Base-by-base conservation (phyloP, 1,284 basidiomycete species). In the Cutaneotrichosporon sp. region DNA sequence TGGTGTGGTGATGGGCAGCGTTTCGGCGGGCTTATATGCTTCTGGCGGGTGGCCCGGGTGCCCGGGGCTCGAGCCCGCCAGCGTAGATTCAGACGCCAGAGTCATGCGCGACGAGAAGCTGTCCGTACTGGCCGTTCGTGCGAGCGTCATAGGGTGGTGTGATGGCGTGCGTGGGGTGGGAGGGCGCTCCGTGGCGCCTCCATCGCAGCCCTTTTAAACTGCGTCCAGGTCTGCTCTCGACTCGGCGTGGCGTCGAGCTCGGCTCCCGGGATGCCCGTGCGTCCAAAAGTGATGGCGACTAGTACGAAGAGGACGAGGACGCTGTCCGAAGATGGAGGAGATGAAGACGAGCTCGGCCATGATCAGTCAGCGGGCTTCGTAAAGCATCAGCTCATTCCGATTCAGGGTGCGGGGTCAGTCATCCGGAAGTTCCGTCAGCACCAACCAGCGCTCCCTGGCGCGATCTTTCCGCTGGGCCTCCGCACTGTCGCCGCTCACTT, bases 71-170 rank as follows among this genome's bases (percentile, higher is more conserved):
- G 45, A 46, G 47, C 47, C 25, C 47, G 47, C 47, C 47, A 50
- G 27, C 14, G 47, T 50, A 8, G 47, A 50, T 4, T 27, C 47
- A 7, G 47, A 50, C 2, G 47, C 47, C 18, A 29, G 18, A n/a
- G 47, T 50, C 47, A 50, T 50, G 47, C 47, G 25, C 47, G 47
- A 47, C 46, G 22, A 50, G 16, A 27, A n/a, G 47, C 47, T 50
- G 47, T 50, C 47, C 5, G 25, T 29, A 27, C 47, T 50, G 47
- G 31, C 47, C 5, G 25, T 29, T n/a, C 24, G 24, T 50, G n/a
- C 13, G 24, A 25, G 24, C 25, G 27, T 29, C 27, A 50, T 50
- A 27, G 18, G 18, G 25, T 25, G 27, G 47, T n/a, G 25, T 2
- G 18, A 11, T 31, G 47, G 47, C 43, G 43, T 45, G 22, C 24